A percentile compares a stretch with the other conserved stretches of the same genome.
Conservation (phyloP, 139 green algal genomes). For the Dunaliella sp. region DNA sequence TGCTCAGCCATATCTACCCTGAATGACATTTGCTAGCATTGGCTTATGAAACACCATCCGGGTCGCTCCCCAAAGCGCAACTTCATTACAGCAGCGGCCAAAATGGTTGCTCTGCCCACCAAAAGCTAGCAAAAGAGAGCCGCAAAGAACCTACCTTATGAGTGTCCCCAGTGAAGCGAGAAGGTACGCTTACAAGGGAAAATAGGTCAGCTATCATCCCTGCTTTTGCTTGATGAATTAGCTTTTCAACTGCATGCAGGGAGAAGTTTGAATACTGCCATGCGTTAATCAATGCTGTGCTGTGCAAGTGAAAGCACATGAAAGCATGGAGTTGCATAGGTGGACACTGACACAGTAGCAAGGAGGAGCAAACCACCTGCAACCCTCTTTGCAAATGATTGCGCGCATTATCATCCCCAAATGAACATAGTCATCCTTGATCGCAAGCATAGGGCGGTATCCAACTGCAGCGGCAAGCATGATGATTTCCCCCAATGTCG, state of each 20-base stretch:
- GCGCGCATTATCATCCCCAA: not conserved
- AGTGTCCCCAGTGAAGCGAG: not conserved
- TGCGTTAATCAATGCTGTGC: too few species aligned
- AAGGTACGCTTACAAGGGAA: not conserved
- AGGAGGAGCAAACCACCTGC: not conserved
- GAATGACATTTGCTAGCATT: not conserved
- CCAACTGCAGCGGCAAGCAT: too few species aligned
- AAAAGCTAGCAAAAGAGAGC: not conserved
- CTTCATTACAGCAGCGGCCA: too few species aligned
- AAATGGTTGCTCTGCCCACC: too few species aligned
- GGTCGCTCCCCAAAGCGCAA: too few species aligned
- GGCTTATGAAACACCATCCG: not conserved
- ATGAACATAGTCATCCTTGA: too few species aligned
- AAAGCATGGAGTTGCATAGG: not conserved
- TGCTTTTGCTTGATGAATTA: slow-evolving; percentile 21
- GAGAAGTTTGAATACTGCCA: too few species aligned
- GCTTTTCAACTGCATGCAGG: not conserved
- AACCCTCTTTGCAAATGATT: not conserved
- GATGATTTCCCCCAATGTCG: too few species aligned
- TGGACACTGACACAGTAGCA: not conserved
- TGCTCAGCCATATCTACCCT: not conserved
- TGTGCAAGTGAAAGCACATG: not conserved
- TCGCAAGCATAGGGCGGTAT: too few species aligned
- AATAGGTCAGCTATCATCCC: slow-evolving; percentile 16
- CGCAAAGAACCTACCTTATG: not conserved